Conservation (phyloP, 305 asterid species). For the Fraxinus velutina region DNA sequence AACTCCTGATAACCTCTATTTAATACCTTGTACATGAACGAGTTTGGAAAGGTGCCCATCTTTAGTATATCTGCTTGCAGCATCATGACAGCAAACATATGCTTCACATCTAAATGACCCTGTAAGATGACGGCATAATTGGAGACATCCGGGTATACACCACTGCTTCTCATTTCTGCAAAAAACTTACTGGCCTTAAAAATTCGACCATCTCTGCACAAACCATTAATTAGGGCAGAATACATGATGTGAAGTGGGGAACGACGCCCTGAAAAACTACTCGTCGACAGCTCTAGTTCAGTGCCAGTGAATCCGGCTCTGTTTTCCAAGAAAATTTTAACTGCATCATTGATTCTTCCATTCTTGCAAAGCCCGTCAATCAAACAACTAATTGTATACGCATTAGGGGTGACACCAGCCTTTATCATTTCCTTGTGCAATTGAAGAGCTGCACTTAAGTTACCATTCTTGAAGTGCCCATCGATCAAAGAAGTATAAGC, state of each 20-base stretch:
- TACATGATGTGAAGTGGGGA: conserved; percentile 36
- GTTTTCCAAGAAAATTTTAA: conserved; percentile 47
- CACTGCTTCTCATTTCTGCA: conserved; percentile 49
- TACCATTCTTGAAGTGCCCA: conserved; percentile 69
- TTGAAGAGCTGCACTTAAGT: conserved; percentile 52
- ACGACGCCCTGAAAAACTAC: background rate
- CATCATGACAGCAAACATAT: conserved; percentile 48
- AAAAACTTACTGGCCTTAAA: conserved; percentile 69
- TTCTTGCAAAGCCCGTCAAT: conserved; percentile 61
- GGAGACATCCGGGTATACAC: conserved; percentile 35
- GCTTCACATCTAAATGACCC: conserved; percentile 46
- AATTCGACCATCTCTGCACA: conserved; percentile 51
- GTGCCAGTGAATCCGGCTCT: conserved; percentile 12
- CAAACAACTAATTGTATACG: conserved; percentile 49
- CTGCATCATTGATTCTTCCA: conserved; percentile 59
- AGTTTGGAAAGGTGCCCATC: conserved; percentile 47
- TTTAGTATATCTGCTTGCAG: conserved; percentile 74
- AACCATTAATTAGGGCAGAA: conserved; percentile 52
- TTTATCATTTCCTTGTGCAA: conserved; percentile 58
- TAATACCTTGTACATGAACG: conserved; percentile 31
- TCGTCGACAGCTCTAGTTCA: conserved; percentile 11
- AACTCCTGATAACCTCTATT: conserved; percentile 42
- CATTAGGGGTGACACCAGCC: conserved; percentile 50
- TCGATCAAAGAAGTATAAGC: conserved; percentile 62
- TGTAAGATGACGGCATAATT: conserved; percentile 44